Conservation (phyloP, 805 yeast species). For the Candida lessepsii region DNA sequence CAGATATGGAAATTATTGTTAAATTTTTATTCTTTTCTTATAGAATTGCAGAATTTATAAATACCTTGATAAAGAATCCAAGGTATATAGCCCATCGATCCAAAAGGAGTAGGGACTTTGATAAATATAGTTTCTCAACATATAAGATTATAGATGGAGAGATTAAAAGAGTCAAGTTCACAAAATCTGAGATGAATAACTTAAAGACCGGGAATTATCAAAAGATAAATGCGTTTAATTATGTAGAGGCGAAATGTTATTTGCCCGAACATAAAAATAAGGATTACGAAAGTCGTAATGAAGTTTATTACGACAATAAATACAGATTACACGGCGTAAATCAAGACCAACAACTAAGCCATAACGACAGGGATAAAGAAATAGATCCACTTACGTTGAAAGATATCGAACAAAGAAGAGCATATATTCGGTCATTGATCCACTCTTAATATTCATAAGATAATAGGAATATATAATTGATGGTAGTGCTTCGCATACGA, state of each 20-base stretch:
- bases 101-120: not conserved
- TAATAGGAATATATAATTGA: no score
- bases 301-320: no score
- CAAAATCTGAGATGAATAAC: not conserved
- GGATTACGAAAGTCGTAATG: no score
- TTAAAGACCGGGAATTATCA: not conserved
- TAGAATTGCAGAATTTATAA: not conserved
- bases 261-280: no score
- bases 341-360: no score
- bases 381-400: no score
- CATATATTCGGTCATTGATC: no score
- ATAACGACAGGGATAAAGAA: no score
- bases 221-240: not conserved
- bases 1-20: not conserved
- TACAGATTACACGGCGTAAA: no score
- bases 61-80: not conserved
- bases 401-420: no score
- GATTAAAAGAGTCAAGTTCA: not conserved
- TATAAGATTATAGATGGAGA: not conserved
- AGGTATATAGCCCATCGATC: not conserved
- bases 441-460: no score
- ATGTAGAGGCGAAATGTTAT: not conserved
- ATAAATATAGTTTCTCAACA: not conserved
- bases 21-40: not conserved
- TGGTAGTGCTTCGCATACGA: no score